Evolutionary conservation across 2,329 filamentous ascomycete genomes (phyloP).

Genomic region (Xylariaceae sp.): DNA sequence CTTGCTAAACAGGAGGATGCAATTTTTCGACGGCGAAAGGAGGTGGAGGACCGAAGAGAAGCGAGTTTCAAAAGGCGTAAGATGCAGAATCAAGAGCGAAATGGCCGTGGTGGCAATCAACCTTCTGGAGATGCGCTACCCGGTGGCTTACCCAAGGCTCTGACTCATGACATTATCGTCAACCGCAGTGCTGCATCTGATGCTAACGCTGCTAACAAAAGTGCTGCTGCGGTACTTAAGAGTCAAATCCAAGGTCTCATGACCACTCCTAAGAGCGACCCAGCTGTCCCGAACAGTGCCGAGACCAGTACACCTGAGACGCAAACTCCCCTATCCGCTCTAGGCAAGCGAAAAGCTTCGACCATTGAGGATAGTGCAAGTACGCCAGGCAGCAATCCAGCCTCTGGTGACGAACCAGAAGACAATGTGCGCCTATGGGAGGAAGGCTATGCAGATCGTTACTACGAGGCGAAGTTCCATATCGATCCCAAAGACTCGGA

Average conservation of each 20-base stretch:
- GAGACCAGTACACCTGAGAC: conserved; percentile 20
- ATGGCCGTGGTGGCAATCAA: conserved; percentile 22
- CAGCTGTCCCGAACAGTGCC: conserved; percentile 17
- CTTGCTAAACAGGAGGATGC: conserved; percentile 89
- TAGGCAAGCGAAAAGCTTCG: conserved; percentile 75
- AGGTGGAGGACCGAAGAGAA: conserved; percentile 78
- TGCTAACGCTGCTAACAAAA: conserved; percentile 84
- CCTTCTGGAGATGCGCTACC: conserved; percentile 37
- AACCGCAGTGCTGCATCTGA: conserved; percentile 62
- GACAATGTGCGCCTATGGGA: conserved; percentile 94
- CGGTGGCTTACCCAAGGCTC: conserved; percentile 47
- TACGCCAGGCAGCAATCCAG: conserved; percentile 51
- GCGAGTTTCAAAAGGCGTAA: conserved; percentile 76
- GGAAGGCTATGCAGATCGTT: conserved; percentile 88
- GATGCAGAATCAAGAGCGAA: conserved; percentile 55
- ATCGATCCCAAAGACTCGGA: conserved; percentile 75
- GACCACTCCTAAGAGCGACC: conserved; percentile 11
- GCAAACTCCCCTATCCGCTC: conserved; percentile 39
- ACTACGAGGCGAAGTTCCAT: conserved; percentile 95
- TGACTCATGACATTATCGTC: conserved; percentile 86
- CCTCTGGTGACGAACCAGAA: conserved; percentile 56
- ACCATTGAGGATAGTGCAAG: conserved; percentile 57
- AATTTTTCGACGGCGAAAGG: conserved; percentile 85
- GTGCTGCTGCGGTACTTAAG: conserved; percentile 84
- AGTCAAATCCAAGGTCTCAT: conserved; percentile 59